Evolutionary conservation across 768 basidiomycete genomes (phyloP).

Genomic region (Phlebiopsis flavidoalba): DNA sequence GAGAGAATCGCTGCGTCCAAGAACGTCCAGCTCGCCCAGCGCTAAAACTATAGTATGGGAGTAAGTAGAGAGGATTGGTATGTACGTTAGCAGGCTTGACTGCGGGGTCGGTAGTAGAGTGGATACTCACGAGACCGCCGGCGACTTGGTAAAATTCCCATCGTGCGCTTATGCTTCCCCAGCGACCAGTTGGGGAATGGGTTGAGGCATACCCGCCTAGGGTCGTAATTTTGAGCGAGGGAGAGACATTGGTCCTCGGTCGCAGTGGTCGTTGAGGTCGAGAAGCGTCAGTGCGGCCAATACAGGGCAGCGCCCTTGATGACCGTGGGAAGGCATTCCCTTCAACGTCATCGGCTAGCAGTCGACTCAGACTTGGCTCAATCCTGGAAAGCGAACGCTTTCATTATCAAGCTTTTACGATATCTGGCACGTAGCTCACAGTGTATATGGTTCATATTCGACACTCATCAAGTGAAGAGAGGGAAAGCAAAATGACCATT

Average conservation of each 20-base stretch:
- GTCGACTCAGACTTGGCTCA: too few relatives aligned
- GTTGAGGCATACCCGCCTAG: constrained; percentile 82
- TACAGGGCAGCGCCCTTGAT: background rate
- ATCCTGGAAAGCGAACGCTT: too few relatives aligned
- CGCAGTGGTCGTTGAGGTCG: constrained; percentile 1
- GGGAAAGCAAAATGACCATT: background rate
- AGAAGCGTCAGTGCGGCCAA: background rate
- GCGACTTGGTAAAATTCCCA: constrained; percentile 91
- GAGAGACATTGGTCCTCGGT: constrained; percentile 45
- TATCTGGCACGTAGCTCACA: too few relatives aligned
- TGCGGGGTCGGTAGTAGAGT: background rate
- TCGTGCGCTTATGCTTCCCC: constrained; percentile 71
- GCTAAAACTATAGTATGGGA: constrained; percentile 67
- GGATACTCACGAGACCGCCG: constrained; percentile 78
- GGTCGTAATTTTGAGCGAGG: constrained; percentile 78
- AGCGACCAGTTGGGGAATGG: constrained; percentile 75
- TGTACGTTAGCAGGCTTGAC: constrained; percentile 1
- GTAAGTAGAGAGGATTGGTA: background rate
- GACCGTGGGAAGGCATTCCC: background rate
- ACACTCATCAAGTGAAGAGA: background rate
- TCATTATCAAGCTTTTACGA: too few relatives aligned
- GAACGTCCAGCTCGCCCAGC: constrained; percentile 91
- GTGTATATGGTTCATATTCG: too few relatives aligned
- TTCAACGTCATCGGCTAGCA: background rate
- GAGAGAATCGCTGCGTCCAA: constrained; percentile 91